phyloP scores from a whole-genome alignment of 2,329 filamentous ascomycete species.

The Metarhizium album region DNA sequence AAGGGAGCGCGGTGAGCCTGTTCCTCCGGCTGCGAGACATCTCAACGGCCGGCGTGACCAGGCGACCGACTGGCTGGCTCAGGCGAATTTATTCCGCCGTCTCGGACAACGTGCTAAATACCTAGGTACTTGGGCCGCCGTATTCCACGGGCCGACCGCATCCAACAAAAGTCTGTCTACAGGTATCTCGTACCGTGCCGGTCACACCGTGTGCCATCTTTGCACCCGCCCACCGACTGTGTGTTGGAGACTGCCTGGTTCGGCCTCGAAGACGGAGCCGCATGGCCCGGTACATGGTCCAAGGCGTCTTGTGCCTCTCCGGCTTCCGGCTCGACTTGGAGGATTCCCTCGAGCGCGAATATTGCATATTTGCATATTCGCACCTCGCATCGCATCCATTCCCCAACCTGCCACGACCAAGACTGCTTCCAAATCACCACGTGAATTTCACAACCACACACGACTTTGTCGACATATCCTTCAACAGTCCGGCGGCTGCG shows the following conservation, averaged over 20 bases:
- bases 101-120: too few relatives aligned
- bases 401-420: not conserved
- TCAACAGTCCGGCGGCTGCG: not conserved
- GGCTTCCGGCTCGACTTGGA: not conserved
- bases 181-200: not conserved
- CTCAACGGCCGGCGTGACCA: not conserved
- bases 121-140: not conserved
- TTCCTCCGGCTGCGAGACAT: not conserved
- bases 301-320: not conserved
- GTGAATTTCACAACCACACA: too few relatives aligned
- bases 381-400: not conserved
- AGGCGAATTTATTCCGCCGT: not conserved
- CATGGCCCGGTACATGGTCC: not conserved
- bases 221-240: not conserved
- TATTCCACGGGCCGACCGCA: not conserved
- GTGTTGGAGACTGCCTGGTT: not conserved
- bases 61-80: not conserved
- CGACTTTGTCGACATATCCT: too few relatives aligned
- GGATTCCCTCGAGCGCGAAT: too few relatives aligned
- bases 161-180: not conserved
- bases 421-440: not conserved
- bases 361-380: too few relatives aligned
- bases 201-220: not conserved
- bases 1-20: not conserved
- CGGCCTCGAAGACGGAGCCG: not conserved